A percentile compares a stretch with the other conserved stretches of the same genome.
phyloP scores from a whole-genome alignment of 2,329 filamentous ascomycete genomes.

The Diaporthe capsici region DNA sequence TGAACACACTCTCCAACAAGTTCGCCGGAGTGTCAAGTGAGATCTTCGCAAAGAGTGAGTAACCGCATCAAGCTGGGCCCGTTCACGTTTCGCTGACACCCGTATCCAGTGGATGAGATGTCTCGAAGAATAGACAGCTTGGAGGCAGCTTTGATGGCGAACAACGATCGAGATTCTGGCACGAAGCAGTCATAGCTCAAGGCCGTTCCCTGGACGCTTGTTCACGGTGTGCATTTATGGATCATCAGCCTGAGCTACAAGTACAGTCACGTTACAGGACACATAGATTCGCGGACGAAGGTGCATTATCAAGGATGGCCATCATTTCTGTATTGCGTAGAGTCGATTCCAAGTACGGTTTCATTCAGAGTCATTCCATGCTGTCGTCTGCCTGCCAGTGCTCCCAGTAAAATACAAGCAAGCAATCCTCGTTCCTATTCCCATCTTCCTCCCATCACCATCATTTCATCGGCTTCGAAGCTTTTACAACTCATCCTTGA shows the following conservation, averaged over 20 bases:
- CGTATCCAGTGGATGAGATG: conserved; percentile 90
- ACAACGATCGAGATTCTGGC: conserved; percentile 59
- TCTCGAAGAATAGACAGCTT: conserved; percentile 86
- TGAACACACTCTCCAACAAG: conserved; percentile 87
- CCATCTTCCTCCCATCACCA: not conserved
- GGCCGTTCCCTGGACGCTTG: not conserved
- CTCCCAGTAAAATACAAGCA: conserved; percentile 30
- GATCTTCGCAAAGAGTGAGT: conserved; percentile 88
- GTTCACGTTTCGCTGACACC: not conserved
- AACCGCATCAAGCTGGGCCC: not conserved
- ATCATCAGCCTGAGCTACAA: too few relatives aligned
- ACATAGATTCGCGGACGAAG: not conserved
- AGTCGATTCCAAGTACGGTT: not conserved
- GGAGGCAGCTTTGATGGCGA: conserved; percentile 78
- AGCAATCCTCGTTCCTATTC: not conserved
- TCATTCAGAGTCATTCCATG: conserved; percentile 23
- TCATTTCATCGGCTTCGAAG: conserved; percentile 37
- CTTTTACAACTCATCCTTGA: conserved; percentile 80
- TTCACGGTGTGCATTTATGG: not conserved
- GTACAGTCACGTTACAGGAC: not conserved
- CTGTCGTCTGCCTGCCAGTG: not conserved
- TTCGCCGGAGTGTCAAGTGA: conserved; percentile 89
- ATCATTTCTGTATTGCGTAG: not conserved
- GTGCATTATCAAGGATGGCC: not conserved
- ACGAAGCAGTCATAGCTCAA: conserved; percentile 52